These are phyloP conservation scores for Pseudozyma pruni DNA, from an alignment of 1,284 basidiomycete genomes.

Conservation along the genomic window DNA sequence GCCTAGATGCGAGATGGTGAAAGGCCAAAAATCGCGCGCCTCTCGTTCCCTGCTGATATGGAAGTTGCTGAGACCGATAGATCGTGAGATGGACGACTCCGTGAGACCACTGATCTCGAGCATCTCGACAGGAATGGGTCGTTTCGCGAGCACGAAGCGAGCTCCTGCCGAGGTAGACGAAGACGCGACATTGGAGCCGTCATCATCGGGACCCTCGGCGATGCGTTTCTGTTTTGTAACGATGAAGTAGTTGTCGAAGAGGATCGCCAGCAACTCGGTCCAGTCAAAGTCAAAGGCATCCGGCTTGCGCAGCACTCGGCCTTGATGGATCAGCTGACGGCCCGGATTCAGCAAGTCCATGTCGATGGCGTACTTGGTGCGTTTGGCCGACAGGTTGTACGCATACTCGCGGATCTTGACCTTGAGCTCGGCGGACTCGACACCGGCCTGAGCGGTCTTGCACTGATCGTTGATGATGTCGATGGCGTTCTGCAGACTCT, in stretches of 20 bases:
- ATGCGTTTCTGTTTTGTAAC: constrained; percentile 58
- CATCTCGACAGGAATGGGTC: constrained; percentile 64
- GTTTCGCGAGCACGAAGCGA: constrained; percentile 55
- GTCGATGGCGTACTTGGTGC: constrained; percentile 51
- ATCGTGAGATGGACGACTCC: constrained; percentile 55
- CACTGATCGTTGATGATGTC: constrained; percentile 65
- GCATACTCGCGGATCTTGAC: constrained; percentile 62
- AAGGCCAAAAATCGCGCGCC: constrained; percentile 61
- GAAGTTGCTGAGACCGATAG: constrained; percentile 59
- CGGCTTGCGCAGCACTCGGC: constrained; percentile 59
- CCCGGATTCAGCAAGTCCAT: constrained; percentile 61
- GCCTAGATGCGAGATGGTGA: constrained; percentile 58
- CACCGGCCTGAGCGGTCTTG: constrained; percentile 59
- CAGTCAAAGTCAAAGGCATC: constrained; percentile 66
- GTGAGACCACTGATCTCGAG: constrained; percentile 59
- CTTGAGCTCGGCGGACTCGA: constrained; percentile 60
- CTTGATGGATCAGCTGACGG: constrained; percentile 60
- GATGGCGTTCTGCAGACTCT: constrained; percentile 55
- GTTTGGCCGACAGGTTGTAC: constrained; percentile 55
- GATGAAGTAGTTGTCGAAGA: constrained; percentile 65
- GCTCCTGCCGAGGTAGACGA: constrained; percentile 25
- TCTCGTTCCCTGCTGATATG: constrained; percentile 56
- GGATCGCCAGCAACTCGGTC: constrained; percentile 62
- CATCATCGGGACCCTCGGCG: constrained; percentile 34
- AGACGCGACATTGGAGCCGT: constrained; percentile 20